phyloP scores from a whole-genome alignment of 768 basidiomycete genomes.

The Heimioporus sp. region DNA sequence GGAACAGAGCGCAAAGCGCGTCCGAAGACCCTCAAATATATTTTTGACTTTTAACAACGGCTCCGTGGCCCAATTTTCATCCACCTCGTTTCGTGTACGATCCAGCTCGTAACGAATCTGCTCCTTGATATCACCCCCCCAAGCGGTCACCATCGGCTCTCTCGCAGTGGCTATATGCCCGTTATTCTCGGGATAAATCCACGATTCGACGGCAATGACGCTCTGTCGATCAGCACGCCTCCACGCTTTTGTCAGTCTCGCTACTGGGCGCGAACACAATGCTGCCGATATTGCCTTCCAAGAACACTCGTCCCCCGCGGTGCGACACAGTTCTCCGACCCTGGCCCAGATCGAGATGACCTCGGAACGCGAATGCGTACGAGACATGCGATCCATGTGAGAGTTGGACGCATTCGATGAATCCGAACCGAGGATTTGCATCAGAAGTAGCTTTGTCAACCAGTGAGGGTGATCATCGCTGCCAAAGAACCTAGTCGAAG shows the following conservation, averaged over 20 bases:
- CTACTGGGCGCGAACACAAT: conserved; percentile 70
- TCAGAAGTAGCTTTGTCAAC: conserved; percentile 70
- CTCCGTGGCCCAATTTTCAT: conserved; percentile 42
- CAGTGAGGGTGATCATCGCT: conserved; percentile 74
- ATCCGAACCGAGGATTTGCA: conserved; percentile 69
- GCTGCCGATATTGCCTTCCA: conserved; percentile 75
- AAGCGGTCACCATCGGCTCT: conserved; percentile 56
- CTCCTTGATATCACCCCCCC: conserved; percentile 61
- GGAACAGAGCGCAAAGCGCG: conserved; percentile 50
- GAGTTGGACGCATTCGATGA: conserved; percentile 34
- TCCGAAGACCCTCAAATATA: conserved; percentile 54
- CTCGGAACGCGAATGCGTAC: conserved; percentile 70
- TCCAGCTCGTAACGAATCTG: conserved; percentile 47
- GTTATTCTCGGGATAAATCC: conserved; percentile 51
- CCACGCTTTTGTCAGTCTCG: conserved; percentile 79
- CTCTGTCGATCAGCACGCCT: conserved; percentile 64
- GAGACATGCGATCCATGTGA: conserved; percentile 42
- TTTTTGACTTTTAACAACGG: conserved; percentile 40
- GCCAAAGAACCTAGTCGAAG: conserved; percentile 52
- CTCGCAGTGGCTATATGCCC: conserved; percentile 25
- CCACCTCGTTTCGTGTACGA: conserved; percentile 43
- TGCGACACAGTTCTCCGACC: conserved; percentile 69
- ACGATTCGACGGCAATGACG: conserved; percentile 58
- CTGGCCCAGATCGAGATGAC: conserved; percentile 71
- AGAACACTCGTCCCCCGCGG: conserved; percentile 74